Conservation (phyloP, 495 filamentous ascomycete species). For the Venustampulla echinocandica region DNA sequence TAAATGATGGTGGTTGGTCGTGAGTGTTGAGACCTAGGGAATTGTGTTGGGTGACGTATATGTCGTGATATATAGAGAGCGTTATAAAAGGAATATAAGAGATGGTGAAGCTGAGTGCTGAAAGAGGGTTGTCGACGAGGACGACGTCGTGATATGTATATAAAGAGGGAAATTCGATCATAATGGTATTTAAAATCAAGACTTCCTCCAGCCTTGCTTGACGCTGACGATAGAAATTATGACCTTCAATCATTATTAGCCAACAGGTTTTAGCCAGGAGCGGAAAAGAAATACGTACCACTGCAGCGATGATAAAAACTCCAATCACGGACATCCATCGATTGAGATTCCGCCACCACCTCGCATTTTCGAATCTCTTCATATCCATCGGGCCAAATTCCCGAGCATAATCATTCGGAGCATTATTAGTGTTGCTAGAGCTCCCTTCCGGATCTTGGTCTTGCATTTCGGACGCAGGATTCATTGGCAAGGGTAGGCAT, state of each 20-base stretch:
- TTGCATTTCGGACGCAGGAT: conserved; percentile 36
- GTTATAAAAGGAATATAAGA: not conserved
- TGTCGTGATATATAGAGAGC: conserved; percentile 2
- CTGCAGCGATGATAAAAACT: conserved; percentile 62
- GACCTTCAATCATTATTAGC: conserved; percentile 7
- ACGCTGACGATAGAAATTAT: conserved; percentile 19
- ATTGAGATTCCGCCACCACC: conserved; percentile 91
- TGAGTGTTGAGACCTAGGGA: not conserved
- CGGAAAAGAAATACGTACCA: conserved; percentile 43
- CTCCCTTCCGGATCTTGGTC: conserved; percentile 27
- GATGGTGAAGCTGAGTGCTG: not conserved
- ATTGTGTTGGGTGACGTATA: not conserved
- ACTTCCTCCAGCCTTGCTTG: conserved; percentile 28
- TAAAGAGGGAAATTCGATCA: not conserved
- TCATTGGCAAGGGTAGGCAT: conserved; percentile 66
- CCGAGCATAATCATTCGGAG: conserved; percentile 19
- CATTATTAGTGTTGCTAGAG: conserved; percentile 11
- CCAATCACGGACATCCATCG: conserved; percentile 77
- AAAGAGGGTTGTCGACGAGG: not conserved
- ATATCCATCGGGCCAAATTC: conserved; percentile 40
- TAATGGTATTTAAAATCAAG: not conserved
- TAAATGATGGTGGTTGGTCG: not conserved
- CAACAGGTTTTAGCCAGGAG: not conserved
- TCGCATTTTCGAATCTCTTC: conserved; percentile 65
- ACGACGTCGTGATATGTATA: not conserved